Evolutionary conservation across 441 rosid species (phyloP).

Genomic region (Pelargonium fulgidum): DNA sequence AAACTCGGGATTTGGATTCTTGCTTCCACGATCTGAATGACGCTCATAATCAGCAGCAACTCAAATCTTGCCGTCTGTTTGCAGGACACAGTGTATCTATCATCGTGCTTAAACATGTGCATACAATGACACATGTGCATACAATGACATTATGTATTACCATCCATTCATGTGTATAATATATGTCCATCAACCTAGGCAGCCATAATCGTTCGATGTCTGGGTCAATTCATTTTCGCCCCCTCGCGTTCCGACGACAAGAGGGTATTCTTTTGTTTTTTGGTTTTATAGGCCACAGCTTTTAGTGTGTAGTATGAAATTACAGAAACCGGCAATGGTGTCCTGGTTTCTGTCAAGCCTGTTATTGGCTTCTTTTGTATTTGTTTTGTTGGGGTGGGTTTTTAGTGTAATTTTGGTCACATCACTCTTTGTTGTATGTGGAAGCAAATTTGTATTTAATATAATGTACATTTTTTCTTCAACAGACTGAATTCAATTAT

Average conservation of each 20-base stretch:
- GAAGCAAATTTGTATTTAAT: too few species aligned
- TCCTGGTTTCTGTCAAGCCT: constrained; percentile 23
- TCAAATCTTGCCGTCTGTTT: constrained; percentile 4
- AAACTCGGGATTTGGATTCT: constrained; percentile 87
- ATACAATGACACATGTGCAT: constrained; percentile 43
- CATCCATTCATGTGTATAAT: constrained; percentile 31
- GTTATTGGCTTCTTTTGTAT: too few species aligned
- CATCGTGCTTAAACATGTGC: constrained; percentile 28
- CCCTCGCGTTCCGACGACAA: constrained; percentile 30
- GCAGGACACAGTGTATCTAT: too few species aligned
- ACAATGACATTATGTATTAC: constrained; percentile 21
- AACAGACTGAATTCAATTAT: too few species aligned
- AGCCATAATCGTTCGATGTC: constrained; percentile 22
- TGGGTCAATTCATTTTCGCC: constrained; percentile 27
- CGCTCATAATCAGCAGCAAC: constrained; percentile 9
- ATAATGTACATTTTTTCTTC: too few species aligned
- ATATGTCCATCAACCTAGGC: constrained; percentile 19
- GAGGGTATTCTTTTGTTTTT: constrained; percentile 30
- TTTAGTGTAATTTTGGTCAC: too few species aligned
- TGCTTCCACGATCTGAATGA: constrained; percentile 52
- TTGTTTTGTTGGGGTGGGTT: too few species aligned
- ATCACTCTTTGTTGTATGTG: too few species aligned
- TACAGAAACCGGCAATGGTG: constrained; percentile 23
- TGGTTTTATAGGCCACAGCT: constrained; percentile 22
- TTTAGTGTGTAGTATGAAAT: constrained; percentile 31